Evolutionary conservation across 2,329 filamentous ascomycete genomes (phyloP).

Genomic region (Apiospora koreana): DNA sequence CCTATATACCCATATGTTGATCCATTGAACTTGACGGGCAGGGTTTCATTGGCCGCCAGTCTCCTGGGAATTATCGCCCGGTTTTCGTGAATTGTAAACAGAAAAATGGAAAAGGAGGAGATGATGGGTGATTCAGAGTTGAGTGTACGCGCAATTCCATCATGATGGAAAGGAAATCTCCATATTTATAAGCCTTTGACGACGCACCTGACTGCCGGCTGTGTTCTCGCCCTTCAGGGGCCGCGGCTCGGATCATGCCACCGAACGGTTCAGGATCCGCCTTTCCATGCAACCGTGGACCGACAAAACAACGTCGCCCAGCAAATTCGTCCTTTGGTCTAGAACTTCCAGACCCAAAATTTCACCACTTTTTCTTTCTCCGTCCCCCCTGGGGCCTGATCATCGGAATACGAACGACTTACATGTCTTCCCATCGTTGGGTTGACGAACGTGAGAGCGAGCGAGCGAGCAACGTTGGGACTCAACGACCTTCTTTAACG

Average conservation of each 20-base stretch:
- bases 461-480: not conserved
- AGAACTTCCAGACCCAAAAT: not conserved
- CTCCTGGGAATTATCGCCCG: not conserved
- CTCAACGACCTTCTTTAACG: not conserved
- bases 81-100: not conserved
- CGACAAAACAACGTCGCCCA: not conserved
- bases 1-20: not conserved
- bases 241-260: not conserved
- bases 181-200: not conserved
- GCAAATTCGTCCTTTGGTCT: not conserved
- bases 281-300: not conserved
- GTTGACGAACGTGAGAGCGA: constrained; percentile 7
- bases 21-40: not conserved
- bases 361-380: constrained; percentile 9
- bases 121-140: not conserved
- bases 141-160: not conserved
- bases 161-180: not conserved
- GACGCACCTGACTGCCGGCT: not conserved
- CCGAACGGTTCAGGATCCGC: not conserved
- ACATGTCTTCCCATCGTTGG: not conserved
- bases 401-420: not conserved
- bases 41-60: not conserved
- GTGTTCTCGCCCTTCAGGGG: not conserved
- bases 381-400: not conserved
- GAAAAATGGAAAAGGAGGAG: not conserved